Conservation (phyloP, 2,329 filamentous ascomycete species). For the Mollisia scopiformis region DNA sequence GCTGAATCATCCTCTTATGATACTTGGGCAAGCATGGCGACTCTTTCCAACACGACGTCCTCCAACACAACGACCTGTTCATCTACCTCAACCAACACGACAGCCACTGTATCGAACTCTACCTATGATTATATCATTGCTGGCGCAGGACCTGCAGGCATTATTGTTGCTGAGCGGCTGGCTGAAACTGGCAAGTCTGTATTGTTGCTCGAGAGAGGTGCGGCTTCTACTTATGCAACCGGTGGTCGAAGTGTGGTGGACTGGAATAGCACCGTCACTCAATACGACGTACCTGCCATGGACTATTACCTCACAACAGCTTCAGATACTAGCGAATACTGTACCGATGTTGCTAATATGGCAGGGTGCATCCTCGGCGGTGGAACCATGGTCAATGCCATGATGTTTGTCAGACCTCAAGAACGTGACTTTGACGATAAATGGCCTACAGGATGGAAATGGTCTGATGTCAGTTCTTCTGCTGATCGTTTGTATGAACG, state of each 20-base stretch:
- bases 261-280: constrained; percentile 49
- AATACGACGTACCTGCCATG: constrained; percentile 71
- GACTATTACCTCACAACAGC: constrained; percentile 67
- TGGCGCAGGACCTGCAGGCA: constrained; percentile 64
- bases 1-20: constrained; percentile 19
- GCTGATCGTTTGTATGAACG: constrained; percentile 65
- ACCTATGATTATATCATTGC: constrained; percentile 67
- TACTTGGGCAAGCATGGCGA: constrained; percentile 23
- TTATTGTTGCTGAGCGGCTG: constrained; percentile 55
- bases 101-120: constrained; percentile 22
- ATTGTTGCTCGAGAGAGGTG: constrained; percentile 41
- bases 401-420: constrained; percentile 67
- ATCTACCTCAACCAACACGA: constrained; percentile 14
- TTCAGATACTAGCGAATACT: constrained; percentile 50
- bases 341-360: constrained; percentile 59
- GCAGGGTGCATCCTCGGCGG: constrained; percentile 72
- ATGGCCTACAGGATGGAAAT: constrained; percentile 69
- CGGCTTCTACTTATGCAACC: constrained; percentile 22
- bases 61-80: constrained; percentile 1
- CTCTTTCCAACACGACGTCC: constrained; percentile 4
- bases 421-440: constrained; percentile 70
- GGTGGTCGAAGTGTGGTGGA: constrained; percentile 23
- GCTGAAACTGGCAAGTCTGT: constrained; percentile 50
- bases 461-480: constrained; percentile 59
- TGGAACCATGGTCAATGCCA: constrained; percentile 56